Evolutionary conservation across 768 basidiomycete species (phyloP).

Genomic region (Coprinellus aureogranulatus): DNA sequence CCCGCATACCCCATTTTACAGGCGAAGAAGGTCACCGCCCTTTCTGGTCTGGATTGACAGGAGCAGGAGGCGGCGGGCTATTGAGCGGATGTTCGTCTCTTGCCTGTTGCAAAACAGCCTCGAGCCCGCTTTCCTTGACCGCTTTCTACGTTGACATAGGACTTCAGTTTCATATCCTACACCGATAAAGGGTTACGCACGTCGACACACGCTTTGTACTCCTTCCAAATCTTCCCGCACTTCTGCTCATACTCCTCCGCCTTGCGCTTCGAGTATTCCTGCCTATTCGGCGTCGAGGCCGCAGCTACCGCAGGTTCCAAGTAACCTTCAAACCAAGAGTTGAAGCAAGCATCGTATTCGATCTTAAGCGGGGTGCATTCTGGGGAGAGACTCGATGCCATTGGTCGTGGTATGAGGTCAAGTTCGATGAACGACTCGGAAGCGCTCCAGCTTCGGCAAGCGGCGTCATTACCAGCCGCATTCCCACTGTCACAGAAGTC

Average conservation of each 20-base stretch:
- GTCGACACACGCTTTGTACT: conserved; percentile 80
- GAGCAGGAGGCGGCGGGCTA: conserved; percentile 39
- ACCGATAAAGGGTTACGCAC: conserved; percentile 40
- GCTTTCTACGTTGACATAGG: conserved; percentile 53
- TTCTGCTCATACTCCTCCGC: conserved; percentile 84
- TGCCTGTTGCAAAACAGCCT: conserved; percentile 74
- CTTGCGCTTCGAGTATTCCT: conserved; percentile 68
- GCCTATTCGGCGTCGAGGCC: conserved; percentile 42
- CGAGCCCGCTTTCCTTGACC: conserved; percentile 73
- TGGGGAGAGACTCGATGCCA: conserved; percentile 79
- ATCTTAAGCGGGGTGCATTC: conserved; percentile 90
- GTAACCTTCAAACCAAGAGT: conserved; percentile 97
- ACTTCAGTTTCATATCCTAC: neutral
- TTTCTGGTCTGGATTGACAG: conserved; percentile 21
- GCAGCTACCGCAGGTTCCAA: conserved; percentile 72
- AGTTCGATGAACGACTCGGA: no score
- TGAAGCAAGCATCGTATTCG: conserved; percentile 92
- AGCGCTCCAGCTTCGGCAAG: no score
- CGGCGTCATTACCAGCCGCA: no score
- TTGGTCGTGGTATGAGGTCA: conserved; percentile 24
- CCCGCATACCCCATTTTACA: no score
- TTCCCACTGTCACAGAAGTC: no score
- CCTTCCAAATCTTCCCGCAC: conserved; percentile 81
- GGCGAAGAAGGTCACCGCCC: no score
- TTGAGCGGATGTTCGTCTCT: conserved; percentile 74